Evolutionary conservation across 352 stramenopile species (phyloP).

Genomic region (Phytophthora colocasiae): DNA sequence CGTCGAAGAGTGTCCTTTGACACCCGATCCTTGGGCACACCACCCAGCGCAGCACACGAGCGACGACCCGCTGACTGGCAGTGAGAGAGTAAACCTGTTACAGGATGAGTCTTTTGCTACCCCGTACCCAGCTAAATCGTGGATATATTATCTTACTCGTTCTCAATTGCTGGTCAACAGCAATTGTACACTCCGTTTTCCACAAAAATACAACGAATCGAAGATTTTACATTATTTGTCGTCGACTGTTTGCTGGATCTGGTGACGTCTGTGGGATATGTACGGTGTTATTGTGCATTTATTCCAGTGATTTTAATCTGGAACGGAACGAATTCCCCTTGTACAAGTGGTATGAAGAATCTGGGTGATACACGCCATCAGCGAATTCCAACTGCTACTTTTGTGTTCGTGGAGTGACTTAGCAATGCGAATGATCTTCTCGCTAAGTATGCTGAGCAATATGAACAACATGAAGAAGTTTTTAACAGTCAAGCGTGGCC

Average conservation of each 20-base stretch:
- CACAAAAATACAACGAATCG: slow-evolving; percentile 13
- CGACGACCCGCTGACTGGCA: too few relatives aligned
- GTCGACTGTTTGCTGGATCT: slow-evolving; percentile 29
- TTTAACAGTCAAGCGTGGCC: background rate
- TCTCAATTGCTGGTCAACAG: slow-evolving; percentile 38
- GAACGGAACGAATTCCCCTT: slow-evolving; percentile 10
- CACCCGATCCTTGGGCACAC: too few relatives aligned
- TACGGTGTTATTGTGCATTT: slow-evolving; percentile 3
- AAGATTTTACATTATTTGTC: slow-evolving; percentile 13
- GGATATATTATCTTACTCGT: slow-evolving; percentile 30
- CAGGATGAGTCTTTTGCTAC: slow-evolving; percentile 7
- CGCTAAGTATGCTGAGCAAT: slow-evolving; percentile 3
- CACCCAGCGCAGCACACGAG: too few relatives aligned
- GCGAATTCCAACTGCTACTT: slow-evolving; percentile 2
- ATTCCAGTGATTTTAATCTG: slow-evolving; percentile 4
- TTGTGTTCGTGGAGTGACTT: background rate
- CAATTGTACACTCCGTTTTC: slow-evolving; percentile 32
- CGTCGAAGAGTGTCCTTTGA: too few relatives aligned
- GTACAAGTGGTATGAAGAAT: slow-evolving; percentile 14
- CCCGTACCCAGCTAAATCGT: slow-evolving; percentile 25
- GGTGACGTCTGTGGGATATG: slow-evolving; percentile 26
- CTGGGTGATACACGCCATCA: slow-evolving; percentile 2
- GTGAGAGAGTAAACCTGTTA: too few relatives aligned
- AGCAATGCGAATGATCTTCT: slow-evolving; percentile 5
- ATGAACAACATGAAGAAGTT: slow-evolving; percentile 9